Evolutionary conservation across 106 monocot genomes (phyloP), one percentile per base, ranked within the genome.

Genomic region (Xerophyta viscosa): DNA sequence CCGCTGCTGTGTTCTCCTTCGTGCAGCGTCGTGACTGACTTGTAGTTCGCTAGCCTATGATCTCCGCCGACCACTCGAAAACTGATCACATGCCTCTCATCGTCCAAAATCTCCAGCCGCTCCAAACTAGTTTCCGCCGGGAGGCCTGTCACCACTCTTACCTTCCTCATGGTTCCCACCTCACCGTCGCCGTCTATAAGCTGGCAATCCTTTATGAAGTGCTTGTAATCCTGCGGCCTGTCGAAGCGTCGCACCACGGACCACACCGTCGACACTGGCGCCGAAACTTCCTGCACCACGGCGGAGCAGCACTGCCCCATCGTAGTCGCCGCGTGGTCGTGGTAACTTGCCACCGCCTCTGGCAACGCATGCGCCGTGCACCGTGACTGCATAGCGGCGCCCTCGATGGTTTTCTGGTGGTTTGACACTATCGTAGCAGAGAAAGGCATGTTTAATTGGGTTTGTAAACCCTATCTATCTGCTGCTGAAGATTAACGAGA

Each of bases 191-290:
- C 68, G 2, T 31, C 8, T 23, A 36, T 12, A 9, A 83, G 56
- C 19, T 31, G 39, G 31, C 14, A 26, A 1, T 24, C 26, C 3
- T 31, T 3, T 21, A 75, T 76, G 71, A 88, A 88, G 83, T 88
- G 79, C 65, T 83, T 88, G 79, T 88, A 83, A 30, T 62, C 56
- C 63, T 88, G 88, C 3, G 88, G 88, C 9, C 46, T 60, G 48
- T 88, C 88, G 83, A 88, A 88, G 28, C 79, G 79, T 31, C 88
- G 76, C 20, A 88, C 51, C 24, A 88, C 50, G 31, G 88, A 69
- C 88, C 88, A 88, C 8, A 83, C 83, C 13, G 66, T 55, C 27
- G 58, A 31, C 20, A 69, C 64, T 7, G 88, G 79, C 0, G 82
- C 62, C 3, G 41, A 39, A 66, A 83, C 66, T 26, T 78, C 78